phyloP scores from a whole-genome alignment of 345 rosid species.

The Erodium maritimum region DNA sequence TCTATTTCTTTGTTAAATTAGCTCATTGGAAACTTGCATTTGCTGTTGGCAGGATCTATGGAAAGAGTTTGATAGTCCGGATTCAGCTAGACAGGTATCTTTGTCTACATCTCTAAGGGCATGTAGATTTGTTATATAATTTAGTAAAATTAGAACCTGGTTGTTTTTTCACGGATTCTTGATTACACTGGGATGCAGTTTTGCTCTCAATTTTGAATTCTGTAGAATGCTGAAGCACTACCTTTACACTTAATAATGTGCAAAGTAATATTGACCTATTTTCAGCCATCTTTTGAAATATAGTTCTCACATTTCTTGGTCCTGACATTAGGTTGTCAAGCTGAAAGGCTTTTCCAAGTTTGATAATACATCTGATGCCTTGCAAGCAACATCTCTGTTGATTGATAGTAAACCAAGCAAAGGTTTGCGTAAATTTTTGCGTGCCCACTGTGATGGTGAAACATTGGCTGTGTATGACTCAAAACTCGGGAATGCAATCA shows the following conservation, averaged over 20 bases:
- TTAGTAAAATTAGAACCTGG: too few species aligned
- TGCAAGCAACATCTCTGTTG: slow-evolving; percentile 60
- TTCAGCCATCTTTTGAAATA: neutral
- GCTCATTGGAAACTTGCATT: neutral
- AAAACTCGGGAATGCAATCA: slow-evolving; percentile 83
- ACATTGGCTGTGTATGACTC: slow-evolving; percentile 74
- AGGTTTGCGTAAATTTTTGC: slow-evolving; percentile 69
- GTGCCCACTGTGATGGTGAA: slow-evolving; percentile 58
- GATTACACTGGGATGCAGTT: too few species aligned
- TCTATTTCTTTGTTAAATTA: neutral
- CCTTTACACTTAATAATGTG: neutral
- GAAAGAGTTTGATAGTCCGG: slow-evolving; percentile 43
- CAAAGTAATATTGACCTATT: neutral
- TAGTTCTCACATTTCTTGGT: neutral
- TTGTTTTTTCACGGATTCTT: neutral
- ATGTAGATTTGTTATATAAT: too few species aligned
- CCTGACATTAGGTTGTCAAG: slow-evolving; percentile 45
- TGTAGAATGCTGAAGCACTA: neutral
- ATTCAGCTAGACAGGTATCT: slow-evolving; percentile 55
- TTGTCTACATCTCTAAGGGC: too few species aligned
- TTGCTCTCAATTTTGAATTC: too few species aligned
- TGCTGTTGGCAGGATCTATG: slow-evolving; percentile 40
- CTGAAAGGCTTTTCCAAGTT: slow-evolving; percentile 78
- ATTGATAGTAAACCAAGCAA: slow-evolving; percentile 66
- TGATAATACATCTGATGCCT: slow-evolving; percentile 79